Evolutionary conservation across 257 asterid species (phyloP).

Genomic region (Plantago major): DNA sequence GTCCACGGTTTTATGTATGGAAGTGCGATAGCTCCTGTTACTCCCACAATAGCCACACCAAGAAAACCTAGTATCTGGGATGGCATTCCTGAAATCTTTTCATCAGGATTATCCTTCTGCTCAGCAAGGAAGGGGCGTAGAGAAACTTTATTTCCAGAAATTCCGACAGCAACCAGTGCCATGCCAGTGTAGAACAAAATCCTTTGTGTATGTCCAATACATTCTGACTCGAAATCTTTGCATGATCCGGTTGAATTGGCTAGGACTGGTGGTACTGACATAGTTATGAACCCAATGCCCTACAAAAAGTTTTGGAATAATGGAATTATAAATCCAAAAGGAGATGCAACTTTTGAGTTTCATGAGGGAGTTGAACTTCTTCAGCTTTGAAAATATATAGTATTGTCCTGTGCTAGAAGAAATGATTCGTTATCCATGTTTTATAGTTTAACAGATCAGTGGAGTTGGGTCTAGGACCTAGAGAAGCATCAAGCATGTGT

Average conservation of each 20-base stretch:
- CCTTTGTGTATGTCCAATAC: slow-evolving; percentile 43
- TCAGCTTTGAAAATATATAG: too few species aligned
- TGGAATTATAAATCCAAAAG: too few species aligned
- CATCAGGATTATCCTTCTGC: slow-evolving; percentile 18
- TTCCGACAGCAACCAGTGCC: slow-evolving; percentile 36
- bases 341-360: too few species aligned
- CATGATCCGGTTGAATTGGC: slow-evolving; percentile 36
- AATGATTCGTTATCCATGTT: too few species aligned
- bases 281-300: slow-evolving; percentile 43
- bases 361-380: too few species aligned
- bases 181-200: slow-evolving; percentile 40
- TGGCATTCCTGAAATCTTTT: neutral
- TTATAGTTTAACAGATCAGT: too few species aligned
- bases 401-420: too few species aligned
- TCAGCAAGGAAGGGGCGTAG: slow-evolving; percentile 17
- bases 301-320: slow-evolving; percentile 2
- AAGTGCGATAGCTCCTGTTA: slow-evolving; percentile 35
- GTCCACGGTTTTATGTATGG: slow-evolving; percentile 56
- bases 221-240: slow-evolving; percentile 29
- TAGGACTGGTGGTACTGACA: slow-evolving; percentile 51
- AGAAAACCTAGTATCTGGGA: neutral
- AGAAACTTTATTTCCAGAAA: slow-evolving; percentile 35
- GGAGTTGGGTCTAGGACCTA: too few species aligned
- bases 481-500: too few species aligned
- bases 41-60: slow-evolving; percentile 14